Percentiles rank a stretch among this genome's conserved stretches.
Evolutionary conservation across 768 basidiomycete genomes (phyloP).

Genomic region (Myochromella boudieri): DNA sequence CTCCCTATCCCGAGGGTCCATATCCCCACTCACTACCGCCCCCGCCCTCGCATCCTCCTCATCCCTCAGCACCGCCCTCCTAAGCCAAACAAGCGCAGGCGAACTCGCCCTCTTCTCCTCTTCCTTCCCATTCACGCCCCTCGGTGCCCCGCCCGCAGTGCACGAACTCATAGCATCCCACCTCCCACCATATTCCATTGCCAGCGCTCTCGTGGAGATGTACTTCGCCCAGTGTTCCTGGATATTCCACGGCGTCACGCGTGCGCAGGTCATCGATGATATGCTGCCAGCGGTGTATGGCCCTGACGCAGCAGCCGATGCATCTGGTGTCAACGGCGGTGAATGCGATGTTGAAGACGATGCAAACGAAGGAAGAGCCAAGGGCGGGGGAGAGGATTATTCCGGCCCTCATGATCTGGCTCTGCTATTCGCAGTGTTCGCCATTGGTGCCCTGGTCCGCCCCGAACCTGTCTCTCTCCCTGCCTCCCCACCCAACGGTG

Average conservation of each 20-base stretch:
- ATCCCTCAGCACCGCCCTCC: constrained; percentile 17
- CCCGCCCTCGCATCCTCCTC: constrained; percentile 15
- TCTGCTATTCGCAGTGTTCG: constrained; percentile 48
- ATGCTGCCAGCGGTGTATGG: constrained; percentile 42
- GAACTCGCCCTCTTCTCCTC: constrained; percentile 52
- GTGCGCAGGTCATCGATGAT: constrained; percentile 43
- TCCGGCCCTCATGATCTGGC: constrained; percentile 49
- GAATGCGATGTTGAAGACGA: too few species aligned
- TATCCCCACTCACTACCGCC: constrained; percentile 19
- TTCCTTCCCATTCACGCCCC: constrained; percentile 64
- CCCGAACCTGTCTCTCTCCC: constrained; percentile 18
- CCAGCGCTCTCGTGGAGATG: constrained; percentile 39
- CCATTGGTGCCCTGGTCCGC: constrained; percentile 51
- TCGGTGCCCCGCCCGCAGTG: constrained; percentile 46
- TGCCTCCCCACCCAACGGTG: not conserved
- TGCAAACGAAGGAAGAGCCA: too few species aligned
- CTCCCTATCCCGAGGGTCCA: constrained; percentile 25
- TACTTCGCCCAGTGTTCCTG: constrained; percentile 51
- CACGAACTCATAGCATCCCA: constrained; percentile 51
- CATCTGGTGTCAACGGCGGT: not conserved
- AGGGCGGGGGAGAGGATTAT: constrained; percentile 34
- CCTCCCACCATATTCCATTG: constrained; percentile 54
- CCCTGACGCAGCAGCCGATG: not conserved
- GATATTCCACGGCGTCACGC: constrained; percentile 50
- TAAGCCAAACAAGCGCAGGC: constrained; percentile 20